phyloP scores from a whole-genome alignment of 768 basidiomycete species.

The Tricholomella constricta region DNA sequence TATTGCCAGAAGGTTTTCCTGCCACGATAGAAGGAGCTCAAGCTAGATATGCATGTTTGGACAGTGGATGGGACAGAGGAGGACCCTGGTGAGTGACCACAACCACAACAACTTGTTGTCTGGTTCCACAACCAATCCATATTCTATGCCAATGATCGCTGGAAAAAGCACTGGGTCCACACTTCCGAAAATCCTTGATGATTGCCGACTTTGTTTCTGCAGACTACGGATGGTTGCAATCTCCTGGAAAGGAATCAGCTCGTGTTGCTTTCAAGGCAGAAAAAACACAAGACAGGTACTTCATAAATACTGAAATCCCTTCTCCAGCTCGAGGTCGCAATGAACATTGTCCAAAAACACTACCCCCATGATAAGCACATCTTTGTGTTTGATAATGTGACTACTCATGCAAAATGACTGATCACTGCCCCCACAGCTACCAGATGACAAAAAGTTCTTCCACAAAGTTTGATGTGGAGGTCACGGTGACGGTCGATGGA shows the following conservation, averaged over 20 bases:
- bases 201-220: constrained; percentile 35
- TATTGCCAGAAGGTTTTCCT: constrained; percentile 30
- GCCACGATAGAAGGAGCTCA: constrained; percentile 15
- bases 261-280: too few species aligned
- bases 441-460: too few species aligned
- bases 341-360: too few species aligned
- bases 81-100: background rate
- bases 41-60: constrained; percentile 11
- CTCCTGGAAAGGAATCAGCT: constrained; percentile 15
- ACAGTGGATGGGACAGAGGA: constrained; percentile 8
- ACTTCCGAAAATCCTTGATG: constrained; percentile 28
- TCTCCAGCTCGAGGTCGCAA: too few species aligned
- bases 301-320: too few species aligned
- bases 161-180: constrained; percentile 25
- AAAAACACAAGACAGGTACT: too few species aligned
- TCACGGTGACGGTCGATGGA: too few species aligned
- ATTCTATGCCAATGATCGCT: constrained; percentile 32
- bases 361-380: too few species aligned
- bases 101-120: constrained; percentile 13
- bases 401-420: too few species aligned
- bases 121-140: constrained; percentile 33
- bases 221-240: constrained; percentile 30
- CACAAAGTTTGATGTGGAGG: too few species aligned
- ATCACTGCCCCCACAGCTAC: too few species aligned
- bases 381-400: too few species aligned